Percentiles rank a stretch among this genome's conserved stretches.
These are phyloP conservation scores for Metarhizium guizhouense DNA, from an alignment of 2,329 filamentous ascomycete genomes.

Conservation along the genomic window DNA sequence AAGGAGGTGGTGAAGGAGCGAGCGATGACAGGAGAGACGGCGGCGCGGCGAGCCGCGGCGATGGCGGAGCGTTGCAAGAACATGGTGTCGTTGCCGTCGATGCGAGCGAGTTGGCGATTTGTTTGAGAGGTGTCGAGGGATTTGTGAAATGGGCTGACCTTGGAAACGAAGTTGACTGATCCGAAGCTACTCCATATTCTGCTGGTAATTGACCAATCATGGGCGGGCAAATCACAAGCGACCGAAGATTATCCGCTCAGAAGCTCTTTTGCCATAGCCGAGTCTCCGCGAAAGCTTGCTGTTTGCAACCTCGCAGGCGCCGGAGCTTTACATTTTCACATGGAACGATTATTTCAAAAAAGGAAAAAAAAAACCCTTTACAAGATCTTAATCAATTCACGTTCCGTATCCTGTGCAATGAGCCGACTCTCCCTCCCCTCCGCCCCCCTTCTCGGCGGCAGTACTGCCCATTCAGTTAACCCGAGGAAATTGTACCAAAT, in stretches of 20 bases:
- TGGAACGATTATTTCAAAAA: not conserved
- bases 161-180: slow-evolving; percentile 26
- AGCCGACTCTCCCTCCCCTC: too few species aligned
- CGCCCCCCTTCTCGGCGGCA: too few species aligned
- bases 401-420: too few species aligned
- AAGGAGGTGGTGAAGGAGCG: slow-evolving; percentile 53
- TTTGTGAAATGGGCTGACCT: slow-evolving; percentile 39
- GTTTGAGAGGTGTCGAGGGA: slow-evolving; percentile 19
- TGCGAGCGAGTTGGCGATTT: slow-evolving; percentile 4
- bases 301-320: not conserved
- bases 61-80: slow-evolving; percentile 56
- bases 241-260: slow-evolving; percentile 20
- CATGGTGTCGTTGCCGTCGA: slow-evolving; percentile 34
- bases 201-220: slow-evolving; percentile 27
- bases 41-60: slow-evolving; percentile 50
- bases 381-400: not conserved
- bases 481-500: not conserved
- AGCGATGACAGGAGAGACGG: slow-evolving; percentile 42
- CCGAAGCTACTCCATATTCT: slow-evolving; percentile 13
- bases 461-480: not conserved
- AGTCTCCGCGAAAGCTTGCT: not conserved
- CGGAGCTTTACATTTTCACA: not conserved
- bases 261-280: slow-evolving; percentile 4
- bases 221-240: slow-evolving; percentile 11
- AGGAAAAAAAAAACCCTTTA: not conserved